Evolutionary conservation across 495 filamentous ascomycete species (phyloP).

Genomic region (Neurospora sublineolata): DNA sequence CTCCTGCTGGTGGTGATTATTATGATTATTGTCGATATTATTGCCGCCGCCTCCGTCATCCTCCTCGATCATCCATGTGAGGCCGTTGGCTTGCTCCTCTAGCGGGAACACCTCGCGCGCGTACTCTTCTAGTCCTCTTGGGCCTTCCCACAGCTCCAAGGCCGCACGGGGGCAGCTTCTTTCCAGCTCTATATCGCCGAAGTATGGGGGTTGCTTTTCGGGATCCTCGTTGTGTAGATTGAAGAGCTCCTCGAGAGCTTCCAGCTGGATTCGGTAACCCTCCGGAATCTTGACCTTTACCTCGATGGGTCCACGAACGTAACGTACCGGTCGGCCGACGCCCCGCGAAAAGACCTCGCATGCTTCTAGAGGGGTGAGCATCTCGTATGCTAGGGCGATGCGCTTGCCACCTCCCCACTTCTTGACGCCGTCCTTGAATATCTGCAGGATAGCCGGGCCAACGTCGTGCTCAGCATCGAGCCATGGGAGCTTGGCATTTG

Average conservation of each 20-base stretch:
- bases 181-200: slow-evolving; percentile 41
- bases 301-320: slow-evolving; percentile 66
- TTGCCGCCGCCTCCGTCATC: slow-evolving; percentile 21
- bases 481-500: slow-evolving; percentile 83
- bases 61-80: slow-evolving; percentile 70
- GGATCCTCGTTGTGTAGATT: slow-evolving; percentile 45
- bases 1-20: neutral
- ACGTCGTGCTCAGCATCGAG: slow-evolving; percentile 95
- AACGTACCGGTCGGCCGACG: slow-evolving; percentile 64
- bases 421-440: slow-evolving; percentile 82
- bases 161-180: slow-evolving; percentile 57
- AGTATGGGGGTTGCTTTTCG: slow-evolving; percentile 41
- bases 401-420: slow-evolving; percentile 90
- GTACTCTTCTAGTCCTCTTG: slow-evolving; percentile 87
- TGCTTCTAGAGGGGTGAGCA: slow-evolving; percentile 70
- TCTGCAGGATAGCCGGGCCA: slow-evolving; percentile 84
- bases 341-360: slow-evolving; percentile 69
- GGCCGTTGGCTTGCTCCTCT: slow-evolving; percentile 86
- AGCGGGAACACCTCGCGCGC: slow-evolving; percentile 88
- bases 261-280: slow-evolving; percentile 83
- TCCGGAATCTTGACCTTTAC: slow-evolving; percentile 75
- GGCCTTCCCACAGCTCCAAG: slow-evolving; percentile 78
- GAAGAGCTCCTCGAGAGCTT: slow-evolving; percentile 56
- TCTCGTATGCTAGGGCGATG: slow-evolving; percentile 85
- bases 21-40: neutral